Base-by-base conservation (phyloP, 345 rosid genomes). In the Aquilaria malaccensis region DNA sequence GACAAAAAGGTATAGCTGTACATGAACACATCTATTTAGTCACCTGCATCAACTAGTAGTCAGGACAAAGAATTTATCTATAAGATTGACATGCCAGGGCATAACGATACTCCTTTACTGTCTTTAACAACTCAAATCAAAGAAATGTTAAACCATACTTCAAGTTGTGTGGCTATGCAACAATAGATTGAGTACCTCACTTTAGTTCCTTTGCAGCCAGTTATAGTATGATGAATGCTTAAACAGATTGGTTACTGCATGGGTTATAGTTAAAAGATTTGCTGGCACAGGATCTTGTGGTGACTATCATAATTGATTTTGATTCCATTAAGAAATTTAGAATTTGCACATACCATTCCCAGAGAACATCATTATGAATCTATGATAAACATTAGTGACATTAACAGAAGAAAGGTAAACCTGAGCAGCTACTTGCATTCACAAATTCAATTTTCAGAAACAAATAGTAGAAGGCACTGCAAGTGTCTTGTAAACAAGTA, bases 171-270 rank as follows among this genome's bases (percentile, higher is more conserved):
- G 43, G 7, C 43, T 4, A 3, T 4, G 43, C 7, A 53, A 58
- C 0, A 22, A 22, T 22, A 50, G 22, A 7, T 46, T 30, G 45
- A 45, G 52, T 9, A 91, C 99, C 83, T 88, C 87, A 52, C 86
- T 81, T 45, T 80, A 76, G 75, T 88, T 81, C 65, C 77, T 77
- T 60, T 83, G 89, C 61, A 95, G 81, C 95, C 97, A 95, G 72
- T 67, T 59, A 67, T 80, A 62, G 76, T 76, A 85, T 59, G 66
- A 66, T 30, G 85, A 80, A 71, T 84, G 79, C 87, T 82, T 91
- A 76, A 95, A 95, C 51, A 95, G 85, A 73, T 95, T 95, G 47
- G 86, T 73, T 55, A 95, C 76, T 56, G 87, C 79, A 59, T 94
- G 95, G 52, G 80, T 70, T 70, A 84, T 79, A 57, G 98, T 95